phyloP scores from a whole-genome alignment of 805 yeast genomes.

The Diddensiella santjacobensis region DNA sequence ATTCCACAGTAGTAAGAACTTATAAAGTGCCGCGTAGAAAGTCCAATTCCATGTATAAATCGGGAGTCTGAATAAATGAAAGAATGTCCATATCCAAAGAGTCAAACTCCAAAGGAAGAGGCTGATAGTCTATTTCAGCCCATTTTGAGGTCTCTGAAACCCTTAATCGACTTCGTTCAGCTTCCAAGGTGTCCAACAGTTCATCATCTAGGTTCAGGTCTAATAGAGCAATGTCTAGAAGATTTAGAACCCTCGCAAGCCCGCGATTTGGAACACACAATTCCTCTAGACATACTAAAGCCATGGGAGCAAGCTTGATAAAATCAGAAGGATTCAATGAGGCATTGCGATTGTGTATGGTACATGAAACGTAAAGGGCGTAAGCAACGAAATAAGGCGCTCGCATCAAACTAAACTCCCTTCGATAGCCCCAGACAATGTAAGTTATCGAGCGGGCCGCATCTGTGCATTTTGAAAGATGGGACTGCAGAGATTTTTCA shows the following conservation, averaged over 20 bases:
- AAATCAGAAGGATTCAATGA: neutral
- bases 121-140: neutral
- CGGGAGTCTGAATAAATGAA: conserved; percentile 6
- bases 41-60: conserved; percentile 4
- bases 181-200: neutral
- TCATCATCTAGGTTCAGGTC: neutral
- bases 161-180: neutral
- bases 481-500: conserved; percentile 3
- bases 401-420: conserved; percentile 2
- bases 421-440: conserved; percentile 8
- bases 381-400: conserved; percentile 12
- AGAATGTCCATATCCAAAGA: conserved; percentile 2
- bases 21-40: conserved; percentile 3
- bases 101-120: neutral
- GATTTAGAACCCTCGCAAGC: conserved; percentile 2
- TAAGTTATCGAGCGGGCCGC: conserved; percentile 5
- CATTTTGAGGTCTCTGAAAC: neutral
- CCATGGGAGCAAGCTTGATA: neutral
- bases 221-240: neutral
- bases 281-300: conserved; percentile 12
- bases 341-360: conserved; percentile 3
- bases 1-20: neutral
- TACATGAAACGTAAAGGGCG: conserved; percentile 8
- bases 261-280: conserved; percentile 6
- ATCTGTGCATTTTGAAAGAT: conserved; percentile 3